Evolutionary conservation across 2,329 filamentous ascomycete species (phyloP), one percentile per base, ranked within the genome.

Genomic region (Pseudocercospora crystallina): DNA sequence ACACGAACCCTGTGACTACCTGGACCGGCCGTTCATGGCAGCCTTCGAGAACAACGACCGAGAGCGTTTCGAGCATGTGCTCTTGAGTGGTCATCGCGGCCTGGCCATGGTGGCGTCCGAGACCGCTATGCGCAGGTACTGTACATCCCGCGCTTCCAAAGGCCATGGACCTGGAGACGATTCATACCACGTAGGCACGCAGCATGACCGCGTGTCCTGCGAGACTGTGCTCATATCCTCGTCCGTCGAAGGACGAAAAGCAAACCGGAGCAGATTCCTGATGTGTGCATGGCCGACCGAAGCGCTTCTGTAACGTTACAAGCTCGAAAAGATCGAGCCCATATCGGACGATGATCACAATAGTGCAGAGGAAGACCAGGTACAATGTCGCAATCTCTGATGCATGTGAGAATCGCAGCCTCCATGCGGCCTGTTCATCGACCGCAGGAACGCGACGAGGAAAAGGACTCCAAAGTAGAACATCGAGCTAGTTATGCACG

Each of bases 401-500:
- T 52, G 53, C 51, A 45, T 47, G 49, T 35, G 39, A 40, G 35
- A 39, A 39, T 39, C 29, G 40, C 47, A 51, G 32, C 39, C 15
- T 40, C 40, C 30, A 47, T 44, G 31, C 31, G 33, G 39, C 17
- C 47, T 45, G 30, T 37, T 7, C 20, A 26, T 26, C 20, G 20
- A 26, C 20, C 50, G 53, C 49, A 58, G 43, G 58, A 56, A 47
- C 45, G 56, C 54, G 46, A 54, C 38, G 53, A 49, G 44, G 38
- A 56, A 54, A 29, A 58, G 39, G 42, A 38, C 46, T 36, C 35
- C 29, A 51, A 49, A 41, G 49, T 41, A 52, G 40, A 49, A 53
- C 35, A 46, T 43, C 43, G 43, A 45, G 45, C 56, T 59, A 63
- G 54, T 52, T 44, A 53, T 60, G 59, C 59, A 53, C 26, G 45